These are phyloP conservation scores for Lactifluus subvellereus DNA, from an alignment of 768 basidiomycete genomes.

Conservation along the genomic window DNA sequence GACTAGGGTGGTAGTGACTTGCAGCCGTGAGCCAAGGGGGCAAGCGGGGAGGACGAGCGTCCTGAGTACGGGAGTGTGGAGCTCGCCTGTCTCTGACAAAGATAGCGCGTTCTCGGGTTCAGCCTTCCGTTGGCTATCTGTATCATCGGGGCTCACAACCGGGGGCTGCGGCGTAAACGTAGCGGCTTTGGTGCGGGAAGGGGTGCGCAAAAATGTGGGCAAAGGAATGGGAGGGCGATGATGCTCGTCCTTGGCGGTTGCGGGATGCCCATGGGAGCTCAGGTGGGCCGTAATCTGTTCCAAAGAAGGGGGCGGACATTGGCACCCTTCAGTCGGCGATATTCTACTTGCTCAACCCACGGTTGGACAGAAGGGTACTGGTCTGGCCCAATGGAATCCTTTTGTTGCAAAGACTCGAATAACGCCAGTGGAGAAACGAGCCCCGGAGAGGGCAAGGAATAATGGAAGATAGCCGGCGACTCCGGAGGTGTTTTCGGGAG, in stretches of 20 bases:
- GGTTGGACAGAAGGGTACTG: constrained; percentile 31
- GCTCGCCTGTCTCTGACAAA: constrained; percentile 19
- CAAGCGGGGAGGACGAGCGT: constrained; percentile 35
- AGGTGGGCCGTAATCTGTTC: constrained; percentile 70
- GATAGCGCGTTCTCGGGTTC: constrained; percentile 16
- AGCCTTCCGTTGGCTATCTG: neutral
- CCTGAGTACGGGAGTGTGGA: constrained; percentile 26
- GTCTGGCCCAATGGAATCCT: constrained; percentile 20
- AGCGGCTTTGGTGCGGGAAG: neutral
- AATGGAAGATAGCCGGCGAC: constrained; percentile 64
- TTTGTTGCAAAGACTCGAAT: constrained; percentile 42
- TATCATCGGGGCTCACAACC: neutral
- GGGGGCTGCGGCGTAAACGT: neutral
- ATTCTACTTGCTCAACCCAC: constrained; percentile 68
- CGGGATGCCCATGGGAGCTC: constrained; percentile 35
- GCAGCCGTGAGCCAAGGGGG: constrained; percentile 35
- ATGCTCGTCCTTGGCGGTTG: constrained; percentile 26
- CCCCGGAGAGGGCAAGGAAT: constrained; percentile 61
- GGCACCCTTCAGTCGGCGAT: constrained; percentile 32
- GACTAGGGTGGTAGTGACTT: constrained; percentile 45
- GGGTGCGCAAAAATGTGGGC: constrained; percentile 32
- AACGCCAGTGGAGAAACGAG: constrained; percentile 56
- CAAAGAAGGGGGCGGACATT: constrained; percentile 53
- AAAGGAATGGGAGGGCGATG: constrained; percentile 29
- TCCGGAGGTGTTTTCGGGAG: constrained; percentile 63